Conservation (phyloP, 768 basidiomycete species). For the Suillus subalutaceus region DNA sequence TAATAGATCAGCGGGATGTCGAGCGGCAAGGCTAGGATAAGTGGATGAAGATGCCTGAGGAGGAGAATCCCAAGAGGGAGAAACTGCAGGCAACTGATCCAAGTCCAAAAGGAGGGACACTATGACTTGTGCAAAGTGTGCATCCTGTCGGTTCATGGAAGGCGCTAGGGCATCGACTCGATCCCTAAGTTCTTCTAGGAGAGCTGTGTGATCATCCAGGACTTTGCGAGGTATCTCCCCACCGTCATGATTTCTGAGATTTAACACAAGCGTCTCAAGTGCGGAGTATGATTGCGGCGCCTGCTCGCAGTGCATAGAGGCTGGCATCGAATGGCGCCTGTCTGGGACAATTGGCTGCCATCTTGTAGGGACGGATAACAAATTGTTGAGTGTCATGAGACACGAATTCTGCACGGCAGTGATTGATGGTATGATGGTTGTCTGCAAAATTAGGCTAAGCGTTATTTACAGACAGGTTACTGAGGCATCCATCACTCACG, state of each 20-base stretch:
- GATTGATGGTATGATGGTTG: slow-evolving; percentile 73
- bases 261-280: slow-evolving; percentile 62
- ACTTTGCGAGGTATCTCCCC: slow-evolving; percentile 43
- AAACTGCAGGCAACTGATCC: slow-evolving; percentile 52
- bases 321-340: slow-evolving; percentile 20
- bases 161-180: slow-evolving; percentile 54
- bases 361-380: slow-evolving; percentile 53
- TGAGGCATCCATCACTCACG: not conserved
- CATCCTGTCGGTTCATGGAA: slow-evolving; percentile 52
- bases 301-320: slow-evolving; percentile 29
- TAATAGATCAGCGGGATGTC: slow-evolving; percentile 45
- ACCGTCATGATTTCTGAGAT: slow-evolving; percentile 55
- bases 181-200: slow-evolving; percentile 61
- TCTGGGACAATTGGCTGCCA: slow-evolving; percentile 7
- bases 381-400: slow-evolving; percentile 70
- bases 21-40: slow-evolving; percentile 16
- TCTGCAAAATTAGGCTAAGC: slow-evolving; percentile 35
- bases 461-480: not conserved
- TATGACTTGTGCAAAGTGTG: slow-evolving; percentile 66
- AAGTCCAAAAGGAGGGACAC: slow-evolving; percentile 72
- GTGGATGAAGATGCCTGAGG: slow-evolving; percentile 16
- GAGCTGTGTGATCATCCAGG: slow-evolving; percentile 47
- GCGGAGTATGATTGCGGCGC: slow-evolving; percentile 43
- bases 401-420: slow-evolving; percentile 73
- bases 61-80: slow-evolving; percentile 21